A percentile compares a stretch with the other conserved stretches of the same genome.
Evolutionary conservation across 2,329 filamentous ascomycete genomes (phyloP).

Genomic region (Pseudogymnoascus sp.): DNA sequence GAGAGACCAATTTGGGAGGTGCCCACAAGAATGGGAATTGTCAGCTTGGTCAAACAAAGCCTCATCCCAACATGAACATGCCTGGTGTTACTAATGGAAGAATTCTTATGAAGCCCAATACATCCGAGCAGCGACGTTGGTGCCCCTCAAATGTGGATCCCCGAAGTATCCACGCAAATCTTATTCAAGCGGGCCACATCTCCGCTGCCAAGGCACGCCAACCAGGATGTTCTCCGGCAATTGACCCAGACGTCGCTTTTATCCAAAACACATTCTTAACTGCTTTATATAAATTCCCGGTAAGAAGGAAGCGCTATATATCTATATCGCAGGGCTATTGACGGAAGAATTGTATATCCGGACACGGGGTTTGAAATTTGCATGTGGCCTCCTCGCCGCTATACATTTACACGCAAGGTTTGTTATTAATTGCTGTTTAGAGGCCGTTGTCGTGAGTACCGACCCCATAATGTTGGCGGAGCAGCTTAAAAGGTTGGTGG

Average conservation of each 20-base stretch:
- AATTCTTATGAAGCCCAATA: not conserved
- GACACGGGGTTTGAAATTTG: not conserved
- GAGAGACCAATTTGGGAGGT: not conserved
- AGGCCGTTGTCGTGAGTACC: not conserved
- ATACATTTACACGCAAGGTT: not conserved
- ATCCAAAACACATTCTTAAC: not conserved
- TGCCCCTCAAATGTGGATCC: not conserved
- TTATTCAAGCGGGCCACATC: not conserved
- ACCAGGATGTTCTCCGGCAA: not conserved
- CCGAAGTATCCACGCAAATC: not conserved
- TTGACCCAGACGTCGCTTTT: not conserved
- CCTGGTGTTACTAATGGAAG: not conserved
- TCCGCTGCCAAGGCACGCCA: slow-evolving; percentile 3
- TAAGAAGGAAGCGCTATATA: not conserved
- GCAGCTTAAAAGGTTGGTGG: not conserved
- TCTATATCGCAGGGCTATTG: not conserved
- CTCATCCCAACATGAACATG: not conserved
- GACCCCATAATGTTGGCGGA: not conserved
- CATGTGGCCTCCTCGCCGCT: not conserved
- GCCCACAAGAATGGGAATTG: not conserved
- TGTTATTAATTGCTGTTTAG: not conserved
- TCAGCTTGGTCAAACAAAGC: not conserved
- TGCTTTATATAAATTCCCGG: not conserved
- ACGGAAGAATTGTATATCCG: not conserved
- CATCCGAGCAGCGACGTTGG: not conserved